Evolutionary conservation across 371 early-diverging fungal species (phyloP).

Genomic region (Basidiobolus meristosporus): DNA sequence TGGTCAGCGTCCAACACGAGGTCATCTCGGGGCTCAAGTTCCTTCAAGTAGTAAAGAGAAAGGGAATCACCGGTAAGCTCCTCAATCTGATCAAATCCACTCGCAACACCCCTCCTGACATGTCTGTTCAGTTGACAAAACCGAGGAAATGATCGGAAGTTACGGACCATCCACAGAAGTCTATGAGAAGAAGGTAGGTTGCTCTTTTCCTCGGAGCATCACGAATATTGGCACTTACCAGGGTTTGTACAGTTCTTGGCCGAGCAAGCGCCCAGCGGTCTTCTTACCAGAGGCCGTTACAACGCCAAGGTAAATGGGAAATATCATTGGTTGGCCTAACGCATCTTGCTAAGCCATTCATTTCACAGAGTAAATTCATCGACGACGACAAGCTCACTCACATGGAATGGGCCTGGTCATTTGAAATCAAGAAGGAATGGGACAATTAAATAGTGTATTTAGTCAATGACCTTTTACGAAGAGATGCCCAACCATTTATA

Average conservation of each 20-base stretch:
- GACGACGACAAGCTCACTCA: conserved; percentile 11
- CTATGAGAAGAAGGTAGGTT: conserved; percentile 51
- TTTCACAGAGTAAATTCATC: conserved; percentile 9
- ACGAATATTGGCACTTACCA: neutral
- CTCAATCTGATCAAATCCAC: too few relatives aligned
- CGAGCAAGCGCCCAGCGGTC: conserved; percentile 82
- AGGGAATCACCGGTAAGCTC: conserved; percentile 28
- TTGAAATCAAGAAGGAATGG: conserved; percentile 16
- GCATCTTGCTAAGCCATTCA: neutral
- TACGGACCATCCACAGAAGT: conserved; percentile 64
- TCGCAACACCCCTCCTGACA: too few relatives aligned
- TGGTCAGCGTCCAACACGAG: conserved; percentile 67
- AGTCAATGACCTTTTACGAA: too few relatives aligned
- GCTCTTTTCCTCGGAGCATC: neutral
- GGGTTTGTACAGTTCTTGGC: conserved; percentile 26
- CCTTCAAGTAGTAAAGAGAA: conserved; percentile 80
- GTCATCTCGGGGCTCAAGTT: conserved; percentile 90
- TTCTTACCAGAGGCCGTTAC: conserved; percentile 82
- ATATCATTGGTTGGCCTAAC: neutral
- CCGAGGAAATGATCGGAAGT: conserved; percentile 89
- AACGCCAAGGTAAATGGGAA: conserved; percentile 19
- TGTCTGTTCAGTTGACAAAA: conserved; percentile 50
- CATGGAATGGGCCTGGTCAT: conserved; percentile 12
- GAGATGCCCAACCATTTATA: too few relatives aligned
- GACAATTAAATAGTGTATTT: neutral